Percentiles rank a stretch among this genome's conserved stretches.
These are phyloP conservation scores for Dactylella cylindrospora DNA, from an alignment of 2,329 filamentous ascomycete genomes.

Conservation along the genomic window DNA sequence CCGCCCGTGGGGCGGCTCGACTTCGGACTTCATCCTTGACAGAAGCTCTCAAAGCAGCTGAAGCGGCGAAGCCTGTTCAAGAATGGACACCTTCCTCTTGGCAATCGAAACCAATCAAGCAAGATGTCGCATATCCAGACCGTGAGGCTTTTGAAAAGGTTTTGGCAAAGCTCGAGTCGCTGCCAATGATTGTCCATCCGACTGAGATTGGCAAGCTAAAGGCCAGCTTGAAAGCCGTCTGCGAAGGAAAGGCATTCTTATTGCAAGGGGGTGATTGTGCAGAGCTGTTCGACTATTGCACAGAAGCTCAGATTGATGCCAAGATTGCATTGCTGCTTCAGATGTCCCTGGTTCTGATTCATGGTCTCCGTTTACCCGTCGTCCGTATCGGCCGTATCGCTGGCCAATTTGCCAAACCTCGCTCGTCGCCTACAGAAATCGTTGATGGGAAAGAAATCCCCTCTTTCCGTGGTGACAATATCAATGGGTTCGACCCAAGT, in stretches of 20 bases:
- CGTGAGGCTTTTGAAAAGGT: constrained; percentile 62
- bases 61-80: constrained; percentile 17
- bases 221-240: constrained; percentile 77
- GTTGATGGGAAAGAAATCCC: constrained; percentile 78
- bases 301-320: constrained; percentile 74
- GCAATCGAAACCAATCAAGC: constrained; percentile 76
- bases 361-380: constrained; percentile 77
- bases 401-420: constrained; percentile 94
- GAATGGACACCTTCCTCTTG: constrained; percentile 60
- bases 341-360: constrained; percentile 95
- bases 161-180: constrained; percentile 64
- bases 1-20: constrained; percentile 45
- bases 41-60: constrained; percentile 11
- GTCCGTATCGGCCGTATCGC: constrained; percentile 95
- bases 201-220: constrained; percentile 79
- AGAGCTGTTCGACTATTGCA: constrained; percentile 95
- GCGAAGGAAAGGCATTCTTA: constrained; percentile 85
- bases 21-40: constrained; percentile 42
- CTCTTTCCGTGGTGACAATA: constrained; percentile 90
- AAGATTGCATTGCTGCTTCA: constrained; percentile 96
- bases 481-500: constrained; percentile 81
- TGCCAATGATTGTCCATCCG: constrained; percentile 78
- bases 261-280: constrained; percentile 97
- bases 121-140: constrained; percentile 71
- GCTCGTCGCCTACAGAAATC: constrained; percentile 82